Conservation (phyloP, 2,329 filamentous ascomycete species). For the Scytalidium lignicola region DNA sequence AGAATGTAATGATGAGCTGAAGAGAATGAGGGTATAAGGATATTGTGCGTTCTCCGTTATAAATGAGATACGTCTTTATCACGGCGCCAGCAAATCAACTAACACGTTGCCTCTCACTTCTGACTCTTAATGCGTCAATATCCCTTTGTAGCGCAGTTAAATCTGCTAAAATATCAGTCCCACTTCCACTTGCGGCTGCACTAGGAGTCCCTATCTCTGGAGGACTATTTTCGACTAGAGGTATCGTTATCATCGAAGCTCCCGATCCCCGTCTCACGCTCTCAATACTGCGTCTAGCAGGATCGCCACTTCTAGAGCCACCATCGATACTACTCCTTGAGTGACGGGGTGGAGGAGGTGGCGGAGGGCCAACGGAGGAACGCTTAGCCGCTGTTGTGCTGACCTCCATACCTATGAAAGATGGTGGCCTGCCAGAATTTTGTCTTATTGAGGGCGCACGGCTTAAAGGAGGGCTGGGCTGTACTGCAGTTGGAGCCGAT, state of each 20-base stretch:
- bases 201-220: conserved; percentile 22
- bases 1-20: no score
- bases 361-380: conserved; percentile 20
- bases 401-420: conserved; percentile 20
- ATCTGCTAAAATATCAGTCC: conserved; percentile 64
- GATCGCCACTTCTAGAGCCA: conserved; percentile 22
- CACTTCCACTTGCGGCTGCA: conserved; percentile 33
- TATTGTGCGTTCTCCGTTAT: no score
- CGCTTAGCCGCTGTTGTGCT: conserved; percentile 17
- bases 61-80: no score
- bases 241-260: conserved; percentile 16
- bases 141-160: conserved; percentile 67
- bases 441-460: conserved; percentile 17
- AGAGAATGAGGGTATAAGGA: no score
- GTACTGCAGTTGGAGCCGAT: conserved; percentile 25
- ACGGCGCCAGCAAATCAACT: neutral
- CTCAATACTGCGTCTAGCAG: conserved; percentile 18
- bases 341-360: conserved; percentile 37
- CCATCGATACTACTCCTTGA: conserved; percentile 24
- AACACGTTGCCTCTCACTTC: conserved; percentile 26
- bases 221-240: conserved; percentile 14
- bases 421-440: conserved; percentile 16
- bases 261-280: conserved; percentile 14
- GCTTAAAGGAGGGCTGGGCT: conserved; percentile 37
- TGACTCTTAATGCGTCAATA: conserved; percentile 60